Percentiles rank a stretch among this genome's conserved stretches.
These are phyloP conservation scores for Arthrobotrys sinensis DNA, from an alignment of 2,329 filamentous ascomycete genomes.

Conservation along the genomic window DNA sequence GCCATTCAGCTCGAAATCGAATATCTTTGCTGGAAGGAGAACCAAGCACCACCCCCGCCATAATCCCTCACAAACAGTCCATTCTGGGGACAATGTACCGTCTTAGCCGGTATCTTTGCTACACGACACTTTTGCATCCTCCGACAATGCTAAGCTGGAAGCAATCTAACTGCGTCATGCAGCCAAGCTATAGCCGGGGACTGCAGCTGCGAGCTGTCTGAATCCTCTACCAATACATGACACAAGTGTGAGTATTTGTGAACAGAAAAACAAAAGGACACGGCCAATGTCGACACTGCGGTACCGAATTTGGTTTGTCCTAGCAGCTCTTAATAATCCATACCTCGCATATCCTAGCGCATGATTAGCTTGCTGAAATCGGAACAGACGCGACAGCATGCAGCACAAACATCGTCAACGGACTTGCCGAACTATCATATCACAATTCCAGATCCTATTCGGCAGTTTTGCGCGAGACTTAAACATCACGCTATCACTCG, in stretches of 20 bases:
- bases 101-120: conserved; percentile 8
- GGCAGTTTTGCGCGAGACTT: conserved; percentile 4
- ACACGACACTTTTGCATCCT: background rate
- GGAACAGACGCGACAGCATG: conserved; percentile 20
- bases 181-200: conserved; percentile 22
- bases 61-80: too few relatives aligned
- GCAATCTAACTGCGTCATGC: conserved; percentile 23
- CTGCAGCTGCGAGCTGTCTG: background rate
- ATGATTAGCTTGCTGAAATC: conserved; percentile 22
- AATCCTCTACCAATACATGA: conserved; percentile 11
- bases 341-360: background rate
- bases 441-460: background rate
- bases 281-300: background rate
- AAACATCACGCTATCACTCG: background rate
- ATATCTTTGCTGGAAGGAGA: conserved; percentile 30
- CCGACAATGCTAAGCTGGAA: conserved; percentile 10
- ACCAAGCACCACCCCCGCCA: background rate
- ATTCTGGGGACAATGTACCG: background rate
- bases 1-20: conserved; percentile 46
- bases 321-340: background rate
- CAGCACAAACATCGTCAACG: background rate
- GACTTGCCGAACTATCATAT: conserved; percentile 11
- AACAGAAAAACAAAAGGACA: background rate
- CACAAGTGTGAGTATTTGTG: background rate
- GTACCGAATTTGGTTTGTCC: background rate